Base-by-base conservation (phyloP, 768 basidiomycete genomes). In the Kwoniella newhampshirensis region DNA sequence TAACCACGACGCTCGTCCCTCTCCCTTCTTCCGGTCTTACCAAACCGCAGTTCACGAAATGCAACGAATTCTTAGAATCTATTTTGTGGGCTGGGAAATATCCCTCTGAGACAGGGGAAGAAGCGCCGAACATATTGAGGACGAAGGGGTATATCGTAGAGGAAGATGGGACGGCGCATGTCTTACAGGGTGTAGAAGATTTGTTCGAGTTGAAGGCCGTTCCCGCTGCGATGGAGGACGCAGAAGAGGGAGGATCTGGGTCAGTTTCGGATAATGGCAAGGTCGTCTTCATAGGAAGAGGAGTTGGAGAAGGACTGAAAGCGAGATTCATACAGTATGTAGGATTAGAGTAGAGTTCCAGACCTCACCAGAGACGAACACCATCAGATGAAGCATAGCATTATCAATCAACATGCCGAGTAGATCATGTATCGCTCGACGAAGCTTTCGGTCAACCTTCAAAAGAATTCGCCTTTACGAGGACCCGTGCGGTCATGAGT, bases 161-260 rank as follows among this genome's bases (percentile, higher is more conserved):
- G 5, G 25, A 12, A 62, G 75, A 67, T 75, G 87, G 87, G 2
- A 79, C 82, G 50, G 80, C 82, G 54, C 82, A 85, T 64, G 83
- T 98, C 51, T 77, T 99, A 42, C 96, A 99, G 71, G 96, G 93
- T 2, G 96, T 99, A 12, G 80, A 89, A 63, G 89, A 80, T 64
- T 81, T 97, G 75, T 99, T 93, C 71, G 94, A 99, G 66, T 82
- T 93, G 3, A 77, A 70, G 41, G 53, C 62, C 50, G 46, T 75
- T 17, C 43, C 48, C n/a, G n/a, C n/a, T 21, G 6, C 4, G n/a
- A 41, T 32, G 40, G 41, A 20, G 15, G 13, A 70, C 78, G 51
- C 82, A 1, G 71, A 85, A 32, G 83, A 83, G 0, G 82, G 84
- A 45, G 76, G n/a, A n/a, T n/a, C n/a, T n/a, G n/a, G n/a, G n/a